Conservation (phyloP, 1,284 basidiomycete species). For the Ceratobasidium sp. region DNA sequence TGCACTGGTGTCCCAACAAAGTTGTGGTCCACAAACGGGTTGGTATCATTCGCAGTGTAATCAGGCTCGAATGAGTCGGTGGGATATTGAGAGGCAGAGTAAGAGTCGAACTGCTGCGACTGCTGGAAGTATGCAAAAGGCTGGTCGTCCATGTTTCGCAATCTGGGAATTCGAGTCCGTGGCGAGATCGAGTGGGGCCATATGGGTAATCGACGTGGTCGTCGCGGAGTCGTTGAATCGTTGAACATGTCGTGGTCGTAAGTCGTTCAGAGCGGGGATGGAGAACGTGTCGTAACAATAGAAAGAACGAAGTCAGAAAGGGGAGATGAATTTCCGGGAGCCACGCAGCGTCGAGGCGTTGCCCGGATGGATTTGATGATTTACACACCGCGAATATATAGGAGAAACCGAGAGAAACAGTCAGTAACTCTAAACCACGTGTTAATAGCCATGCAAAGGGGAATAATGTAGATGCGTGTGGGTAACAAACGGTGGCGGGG, state of each 20-base stretch:
- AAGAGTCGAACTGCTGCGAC: constrained; percentile 16
- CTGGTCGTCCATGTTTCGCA: constrained; percentile 30
- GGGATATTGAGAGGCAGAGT: constrained; percentile 12
- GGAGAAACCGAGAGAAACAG: constrained; percentile 9
- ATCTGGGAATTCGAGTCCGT: constrained; percentile 16
- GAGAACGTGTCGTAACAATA: neutral
- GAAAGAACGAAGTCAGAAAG: neutral
- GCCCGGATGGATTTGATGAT: constrained; percentile 11
- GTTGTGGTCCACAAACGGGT: constrained; percentile 23
- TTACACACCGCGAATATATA: constrained; percentile 4
- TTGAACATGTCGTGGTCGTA: constrained; percentile 15
- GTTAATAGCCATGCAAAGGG: constrained; percentile 9
- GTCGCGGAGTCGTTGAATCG: constrained; percentile 31
- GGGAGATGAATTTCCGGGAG: neutral
- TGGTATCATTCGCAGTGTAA: neutral
- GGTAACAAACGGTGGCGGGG: constrained; percentile 19
- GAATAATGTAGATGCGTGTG: constrained; percentile 11
- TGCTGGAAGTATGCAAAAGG: constrained; percentile 28
- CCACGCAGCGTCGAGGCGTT: constrained; percentile 12
- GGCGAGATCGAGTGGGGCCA: constrained; percentile 25
- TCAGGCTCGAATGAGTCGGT: constrained; percentile 10
- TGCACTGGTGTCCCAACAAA: constrained; percentile 7
- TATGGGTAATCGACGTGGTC: neutral
- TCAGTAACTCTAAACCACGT: constrained; percentile 38
- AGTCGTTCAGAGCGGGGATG: neutral